Evolutionary conservation across 2,329 filamentous ascomycete species (phyloP), one percentile per base, ranked within the genome.

Genomic region (Acarospora socialis): DNA sequence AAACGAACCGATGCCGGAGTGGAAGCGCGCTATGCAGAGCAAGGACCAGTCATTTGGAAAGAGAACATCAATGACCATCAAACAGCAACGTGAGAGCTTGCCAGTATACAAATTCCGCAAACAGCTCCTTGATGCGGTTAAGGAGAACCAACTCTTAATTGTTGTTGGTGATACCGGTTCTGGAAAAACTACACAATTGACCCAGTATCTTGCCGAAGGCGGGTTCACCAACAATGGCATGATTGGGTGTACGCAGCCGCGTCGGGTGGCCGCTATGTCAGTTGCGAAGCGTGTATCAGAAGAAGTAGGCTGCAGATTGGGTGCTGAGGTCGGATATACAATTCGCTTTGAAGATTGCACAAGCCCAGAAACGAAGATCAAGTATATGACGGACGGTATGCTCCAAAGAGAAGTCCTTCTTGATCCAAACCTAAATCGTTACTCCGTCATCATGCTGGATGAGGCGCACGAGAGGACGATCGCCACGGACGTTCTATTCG

Each of bases 381-480:
- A 98, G 61, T 98, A 98, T 61, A 94, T 98, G 87, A 98, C 90
- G 10, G 90, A 98, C 48, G 90, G 90, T 56, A 95, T 95, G 81
- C 70, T 98, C 52, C 77, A 94, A 59, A 73, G 90, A 61, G 90
- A 98, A 59, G 84, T 94, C 51, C 67, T 98, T 31, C 69, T 94
- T 44, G 90, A 98, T 52, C 81, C 86, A 1, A 80, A 93, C 46
- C 61, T 98, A 43, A 80, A 70, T 49, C 74, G 81, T 43, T 98
- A 98, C 51, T 92, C 84, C 1, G 83, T 90, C 38, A 94, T 98
- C 49, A 98, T 98, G 77, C 68, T 98, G 46, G 90, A 98, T 53
- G 90, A 98, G 52, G 90, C 90, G 3, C 90, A 98, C 72, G 90
- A 98, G 54, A 76, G 90, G 37, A 98, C 90, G 0, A 92, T 98